Percentiles rank a stretch among this genome's conserved stretches.
These are phyloP conservation scores for Metschnikowia chrysomelidarum DNA, from an alignment of 805 yeast genomes.

Conservation along the genomic window DNA sequence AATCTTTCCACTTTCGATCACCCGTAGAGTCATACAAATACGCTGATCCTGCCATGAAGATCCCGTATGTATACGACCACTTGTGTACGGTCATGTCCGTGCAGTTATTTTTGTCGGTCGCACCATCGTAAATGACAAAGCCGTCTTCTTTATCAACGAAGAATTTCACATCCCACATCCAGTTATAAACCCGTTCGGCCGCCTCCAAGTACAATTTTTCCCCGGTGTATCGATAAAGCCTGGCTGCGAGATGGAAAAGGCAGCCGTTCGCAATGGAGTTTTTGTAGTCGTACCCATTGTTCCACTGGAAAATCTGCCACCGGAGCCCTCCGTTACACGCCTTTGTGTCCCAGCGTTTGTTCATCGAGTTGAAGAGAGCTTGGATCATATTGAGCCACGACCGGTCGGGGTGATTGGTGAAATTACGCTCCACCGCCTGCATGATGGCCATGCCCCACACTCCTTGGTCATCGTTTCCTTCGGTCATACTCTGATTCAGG, in stretches of 20 bases:
- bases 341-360: conserved; percentile 41
- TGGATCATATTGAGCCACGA: conserved; percentile 43
- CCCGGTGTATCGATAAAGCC: conserved; percentile 42
- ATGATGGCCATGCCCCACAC: conserved; percentile 50
- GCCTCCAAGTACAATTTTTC: conserved; percentile 40
- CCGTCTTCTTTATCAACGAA: conserved; percentile 19
- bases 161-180: conserved; percentile 38
- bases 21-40: conserved; percentile 63
- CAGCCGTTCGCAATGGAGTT: conserved; percentile 46
- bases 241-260: conserved; percentile 43
- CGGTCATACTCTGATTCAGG: conserved; percentile 45
- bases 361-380: conserved; percentile 45
- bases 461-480: conserved; percentile 53
- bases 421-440: conserved; percentile 47
- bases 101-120: conserved; percentile 44
- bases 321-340: conserved; percentile 44
- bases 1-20: conserved; percentile 41
- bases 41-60: conserved; percentile 66
- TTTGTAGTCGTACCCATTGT: conserved; percentile 45
- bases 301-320: conserved; percentile 51
- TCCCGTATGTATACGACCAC: conserved; percentile 74
- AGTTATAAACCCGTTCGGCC: conserved; percentile 44
- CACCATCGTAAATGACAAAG: conserved; percentile 56
- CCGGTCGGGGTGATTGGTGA: conserved; percentile 29
- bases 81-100: conserved; percentile 45